phyloP scores from a whole-genome alignment of 1,284 basidiomycete species.

The Coniferiporia sulphurascens region DNA sequence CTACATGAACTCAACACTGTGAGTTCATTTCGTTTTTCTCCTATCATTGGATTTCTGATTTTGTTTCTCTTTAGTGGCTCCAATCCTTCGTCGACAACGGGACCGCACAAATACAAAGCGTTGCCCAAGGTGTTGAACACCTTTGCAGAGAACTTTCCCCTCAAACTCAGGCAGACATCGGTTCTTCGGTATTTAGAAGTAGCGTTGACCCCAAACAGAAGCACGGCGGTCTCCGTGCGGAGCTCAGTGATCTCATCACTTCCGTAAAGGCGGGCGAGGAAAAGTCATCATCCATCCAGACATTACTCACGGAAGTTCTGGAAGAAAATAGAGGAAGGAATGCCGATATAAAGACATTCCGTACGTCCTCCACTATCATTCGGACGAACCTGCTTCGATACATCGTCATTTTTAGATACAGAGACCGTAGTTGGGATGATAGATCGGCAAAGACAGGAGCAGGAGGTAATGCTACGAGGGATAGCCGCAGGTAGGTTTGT shows the following conservation, averaged over 20 bases:
- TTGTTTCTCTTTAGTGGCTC: slow-evolving; percentile 56
- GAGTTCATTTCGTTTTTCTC: slow-evolving; percentile 20
- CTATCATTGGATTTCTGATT: neutral
- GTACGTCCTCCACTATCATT: slow-evolving; percentile 22
- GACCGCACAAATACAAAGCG: slow-evolving; percentile 60
- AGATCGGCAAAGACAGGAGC: slow-evolving; percentile 62
- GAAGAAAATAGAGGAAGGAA: slow-evolving; percentile 36
- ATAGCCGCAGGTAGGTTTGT: slow-evolving; percentile 53
- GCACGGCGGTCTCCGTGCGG: neutral
- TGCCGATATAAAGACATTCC: slow-evolving; percentile 32
- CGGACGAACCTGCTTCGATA: slow-evolving; percentile 6
- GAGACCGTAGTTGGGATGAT: slow-evolving; percentile 58
- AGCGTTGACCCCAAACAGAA: neutral
- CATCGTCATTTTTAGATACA: slow-evolving; percentile 35
- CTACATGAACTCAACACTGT: slow-evolving; percentile 70
- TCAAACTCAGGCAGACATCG: neutral
- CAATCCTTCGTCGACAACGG: slow-evolving; percentile 75
- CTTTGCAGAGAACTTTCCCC: slow-evolving; percentile 50
- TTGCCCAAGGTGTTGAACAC: slow-evolving; percentile 56
- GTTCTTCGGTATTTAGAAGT: too few relatives aligned
- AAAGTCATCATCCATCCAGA: slow-evolving; percentile 37
- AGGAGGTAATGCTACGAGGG: slow-evolving; percentile 59
- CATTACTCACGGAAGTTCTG: slow-evolving; percentile 44
- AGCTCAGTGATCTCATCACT: slow-evolving; percentile 12
- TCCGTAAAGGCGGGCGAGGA: slow-evolving; percentile 39